Evolutionary conservation across 179 eudicot genomes (phyloP).

Genomic region (Vitellaria paradoxa): DNA sequence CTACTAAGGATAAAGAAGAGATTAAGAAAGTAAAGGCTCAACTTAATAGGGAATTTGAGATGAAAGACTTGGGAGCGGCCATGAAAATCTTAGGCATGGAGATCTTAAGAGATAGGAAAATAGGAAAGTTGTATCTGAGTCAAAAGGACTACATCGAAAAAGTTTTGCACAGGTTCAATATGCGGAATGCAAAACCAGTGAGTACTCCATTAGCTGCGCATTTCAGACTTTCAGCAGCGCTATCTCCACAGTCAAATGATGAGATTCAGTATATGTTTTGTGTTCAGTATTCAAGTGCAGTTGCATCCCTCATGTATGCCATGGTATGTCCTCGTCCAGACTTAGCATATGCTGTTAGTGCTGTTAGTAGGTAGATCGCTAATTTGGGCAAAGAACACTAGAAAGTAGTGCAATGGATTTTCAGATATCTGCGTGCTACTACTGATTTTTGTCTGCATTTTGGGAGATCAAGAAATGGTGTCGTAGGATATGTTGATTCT

Average conservation of each 20-base stretch:
- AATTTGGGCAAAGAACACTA: background rate
- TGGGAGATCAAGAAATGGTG: background rate
- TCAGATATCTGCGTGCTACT: background rate
- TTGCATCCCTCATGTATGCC: background rate
- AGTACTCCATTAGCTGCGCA: conserved; percentile 4
- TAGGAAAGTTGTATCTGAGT: background rate
- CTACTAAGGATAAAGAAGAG: background rate
- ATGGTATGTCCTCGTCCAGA: conserved; percentile 7
- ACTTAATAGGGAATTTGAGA: background rate
- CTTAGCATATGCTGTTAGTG: background rate
- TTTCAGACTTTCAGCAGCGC: background rate
- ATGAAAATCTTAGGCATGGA: background rate
- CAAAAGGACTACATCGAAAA: background rate
- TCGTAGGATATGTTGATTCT: background rate
- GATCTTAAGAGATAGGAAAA: background rate
- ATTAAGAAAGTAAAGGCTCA: background rate
- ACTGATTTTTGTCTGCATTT: background rate
- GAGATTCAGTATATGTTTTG: background rate
- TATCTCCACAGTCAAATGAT: background rate
- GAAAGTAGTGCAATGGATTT: background rate
- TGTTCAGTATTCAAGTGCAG: conserved; percentile 1
- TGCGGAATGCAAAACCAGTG: background rate
- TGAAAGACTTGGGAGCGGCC: background rate
- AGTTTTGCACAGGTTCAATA: background rate
- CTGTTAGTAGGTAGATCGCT: conserved; percentile 1